Base-by-base conservation (phyloP, 2,329 filamentous ascomycete genomes). In the Aspergillus brasiliensis region DNA sequence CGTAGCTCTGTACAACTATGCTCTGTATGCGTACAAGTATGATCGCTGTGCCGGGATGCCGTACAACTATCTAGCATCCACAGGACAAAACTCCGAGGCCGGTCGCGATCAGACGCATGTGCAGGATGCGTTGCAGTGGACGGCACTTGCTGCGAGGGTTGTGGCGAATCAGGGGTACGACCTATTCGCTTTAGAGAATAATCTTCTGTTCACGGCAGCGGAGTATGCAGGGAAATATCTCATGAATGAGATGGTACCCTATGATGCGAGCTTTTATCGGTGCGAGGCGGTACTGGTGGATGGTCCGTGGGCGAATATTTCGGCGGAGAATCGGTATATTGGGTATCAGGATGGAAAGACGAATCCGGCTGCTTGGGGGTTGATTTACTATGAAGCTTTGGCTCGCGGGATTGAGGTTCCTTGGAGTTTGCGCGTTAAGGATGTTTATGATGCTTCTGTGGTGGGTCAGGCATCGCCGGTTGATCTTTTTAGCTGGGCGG, bases 201-300 rank as follows among this genome's bases (percentile, higher is more conserved):
- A 73, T 49, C 54, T 79, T 1, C 56, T 79, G 2, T 65, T 78
- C 8, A 74, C 71, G 51, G 77, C 65, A 2, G 68, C 71, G 0
- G 77, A 79, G 58, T 79, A 79, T 60, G 62, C 70, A 1, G 77
- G 77, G n/a, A 73, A 72, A 40, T 79, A 73, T 58, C 79, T 77
- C 25, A 64, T 80, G 0, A 72, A 72, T 17, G 54, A 75, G 3
- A 69, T 65, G 0, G 76, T 79, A 0, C 51, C 63, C 0, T 79
- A 75, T 42, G 72, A 78, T 47, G 73, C 70, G 2, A 69, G 65
- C 5, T 77, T 71, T 58, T 75, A 71, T 38, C 69, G 77, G 0
- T 79, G 77, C 52, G 77, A 79, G 57, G 77, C 76, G 0, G 67
- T 78, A 1, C 64, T 79, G 15, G 72, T 79, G 3, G 72, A 75